Conservation (phyloP, 225 moss, liverwort and hornwort genomes). For the Polytrichum formosum region DNA sequence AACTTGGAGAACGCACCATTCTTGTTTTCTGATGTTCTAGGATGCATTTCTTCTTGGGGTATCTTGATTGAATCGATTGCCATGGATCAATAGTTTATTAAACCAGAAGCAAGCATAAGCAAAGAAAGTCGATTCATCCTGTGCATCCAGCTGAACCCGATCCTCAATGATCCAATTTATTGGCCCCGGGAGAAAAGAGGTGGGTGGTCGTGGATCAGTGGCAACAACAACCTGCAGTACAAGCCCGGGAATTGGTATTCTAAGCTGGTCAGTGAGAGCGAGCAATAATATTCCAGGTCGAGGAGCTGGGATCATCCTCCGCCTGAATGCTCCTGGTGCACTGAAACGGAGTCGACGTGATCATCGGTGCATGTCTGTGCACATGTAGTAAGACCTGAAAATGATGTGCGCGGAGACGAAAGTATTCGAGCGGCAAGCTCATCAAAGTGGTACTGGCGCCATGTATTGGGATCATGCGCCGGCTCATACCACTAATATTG, state of each 20-base stretch:
- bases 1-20: no score
- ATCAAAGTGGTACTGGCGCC: conserved; percentile 28
- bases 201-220: neutral
- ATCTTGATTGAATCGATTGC: neutral
- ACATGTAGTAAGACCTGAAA: conserved; percentile 9
- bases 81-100: neutral
- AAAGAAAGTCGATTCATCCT: no score
- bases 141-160: no score
- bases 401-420: conserved; percentile 39
- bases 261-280: neutral
- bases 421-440: conserved; percentile 27
- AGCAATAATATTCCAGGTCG: neutral
- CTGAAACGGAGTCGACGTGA: no score
- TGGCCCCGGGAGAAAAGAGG: neutral
- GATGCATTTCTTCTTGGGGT: neutral
- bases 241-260: neutral
- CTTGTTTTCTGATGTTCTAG: neutral
- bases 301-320: neutral
- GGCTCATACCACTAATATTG: neutral
- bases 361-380: neutral
- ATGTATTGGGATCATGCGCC: conserved; percentile 35
- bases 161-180: neutral
- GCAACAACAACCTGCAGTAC: neutral
- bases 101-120: neutral
- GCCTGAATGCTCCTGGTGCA: no score